Evolutionary conservation across 202 grass and related monocot species (phyloP), one percentile per base, ranked within the genome.

Genomic region (Schoenoplectus tabernaemontani): DNA sequence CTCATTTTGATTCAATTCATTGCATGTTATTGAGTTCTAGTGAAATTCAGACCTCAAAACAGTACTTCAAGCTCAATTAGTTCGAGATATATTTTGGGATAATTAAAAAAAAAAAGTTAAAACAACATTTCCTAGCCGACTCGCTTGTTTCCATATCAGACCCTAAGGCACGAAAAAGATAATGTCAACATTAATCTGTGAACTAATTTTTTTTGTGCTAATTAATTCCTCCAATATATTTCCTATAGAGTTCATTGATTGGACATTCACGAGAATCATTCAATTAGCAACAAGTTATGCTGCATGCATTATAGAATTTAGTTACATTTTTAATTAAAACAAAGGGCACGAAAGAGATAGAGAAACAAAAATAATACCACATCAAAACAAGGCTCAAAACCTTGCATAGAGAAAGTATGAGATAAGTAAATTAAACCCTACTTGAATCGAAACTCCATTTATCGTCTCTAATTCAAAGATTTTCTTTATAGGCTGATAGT

Each of bases 341-440:
- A 16, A 39, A 36, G n/a, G 5, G 16, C 4, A 37, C 1, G 62
- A 65, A 16, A 65, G 62, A n/a, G 3, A 51, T 15, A 17, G 17
- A 11, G 13, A 34, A 53, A 78, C 4, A 11, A 39, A 12, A 42
- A 59, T 12, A 79, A 76, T 89, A 98, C 91, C 85, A 62, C 81
- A 50, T 82, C 81, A 58, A 98, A 98, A 58, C 88, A 84, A 33
- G 63, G 54, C 13, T 85, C 81, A 43, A 74, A n/a, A 5, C 91
- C 89, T 12, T 92, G 86, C 1, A 83, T 76, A 4, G 89, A 83
- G 84, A 98, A 98, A 65, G 95, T 95, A 63, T 85, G 82, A 22
- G 91, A 98, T n/a, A 98, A 88, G 63, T 85, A 98, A 67, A 89
- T 83, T 19, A 98, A 82, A 53, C 95, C 95, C 86, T 98, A 91